These are phyloP conservation scores for Penicillium paxilli DNA, from an alignment of 495 filamentous ascomycete species.

Conservation along the genomic window DNA sequence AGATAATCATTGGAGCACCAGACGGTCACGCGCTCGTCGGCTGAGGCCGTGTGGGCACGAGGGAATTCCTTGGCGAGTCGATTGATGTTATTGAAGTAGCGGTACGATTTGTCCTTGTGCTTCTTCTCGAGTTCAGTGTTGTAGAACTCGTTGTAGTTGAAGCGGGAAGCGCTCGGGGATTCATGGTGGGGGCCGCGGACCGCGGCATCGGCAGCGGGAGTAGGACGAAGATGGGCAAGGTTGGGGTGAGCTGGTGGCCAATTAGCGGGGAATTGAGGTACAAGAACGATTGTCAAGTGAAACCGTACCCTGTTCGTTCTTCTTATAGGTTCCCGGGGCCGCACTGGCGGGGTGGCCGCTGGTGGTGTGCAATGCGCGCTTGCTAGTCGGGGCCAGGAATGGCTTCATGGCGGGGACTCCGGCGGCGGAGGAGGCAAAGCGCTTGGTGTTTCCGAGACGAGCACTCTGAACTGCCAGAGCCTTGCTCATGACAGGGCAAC, in stretches of 20 bases:
- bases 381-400: conserved; percentile 36
- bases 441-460: conserved; percentile 48
- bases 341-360: conserved; percentile 71
- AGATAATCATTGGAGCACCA: conserved; percentile 99
- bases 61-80: conserved; percentile 95
- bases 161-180: conserved; percentile 55
- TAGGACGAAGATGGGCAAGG: conserved; percentile 16
- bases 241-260: conserved; percentile 26
- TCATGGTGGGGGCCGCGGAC: conserved; percentile 39
- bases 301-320: conserved; percentile 57
- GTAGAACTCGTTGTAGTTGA: conserved; percentile 93
- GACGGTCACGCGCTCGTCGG: conserved; percentile 89
- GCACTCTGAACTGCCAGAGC: conserved; percentile 87
- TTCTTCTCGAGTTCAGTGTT: conserved; percentile 89
- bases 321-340: conserved; percentile 59
- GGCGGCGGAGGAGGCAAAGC: conserved; percentile 43
- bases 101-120: conserved; percentile 98
- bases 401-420: conserved; percentile 36
- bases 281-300: background rate
- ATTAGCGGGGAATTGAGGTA: conserved; percentile 9
- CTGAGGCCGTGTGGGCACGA: conserved; percentile 82
- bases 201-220: conserved; percentile 23
- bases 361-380: conserved; percentile 80
- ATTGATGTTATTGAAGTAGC: conserved; percentile 99
- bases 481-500: conserved; percentile 98